These are phyloP conservation scores for Penicillium pulvis DNA, from an alignment of 495 filamentous ascomycete species.

Conservation along the genomic window DNA sequence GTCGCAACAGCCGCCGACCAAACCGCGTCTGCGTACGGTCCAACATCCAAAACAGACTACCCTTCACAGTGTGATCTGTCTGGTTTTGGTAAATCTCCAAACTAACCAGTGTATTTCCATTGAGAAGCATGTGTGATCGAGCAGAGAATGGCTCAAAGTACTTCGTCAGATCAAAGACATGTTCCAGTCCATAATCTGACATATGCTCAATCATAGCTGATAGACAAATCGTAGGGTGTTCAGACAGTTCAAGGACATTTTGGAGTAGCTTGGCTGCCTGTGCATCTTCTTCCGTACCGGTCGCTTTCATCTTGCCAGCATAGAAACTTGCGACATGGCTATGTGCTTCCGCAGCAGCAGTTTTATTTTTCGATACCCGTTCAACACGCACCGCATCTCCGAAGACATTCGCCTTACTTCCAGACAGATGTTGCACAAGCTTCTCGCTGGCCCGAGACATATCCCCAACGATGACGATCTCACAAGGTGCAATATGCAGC, in stretches of 20 bases:
- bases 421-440: conserved; percentile 84
- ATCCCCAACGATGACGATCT: conserved; percentile 93
- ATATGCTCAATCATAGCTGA: conserved; percentile 97
- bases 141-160: conserved; percentile 98
- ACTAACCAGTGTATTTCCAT: conserved; percentile 91
- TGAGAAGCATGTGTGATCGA: conserved; percentile 92
- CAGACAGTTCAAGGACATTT: conserved; percentile 81
- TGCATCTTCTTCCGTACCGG: conserved; percentile 46
- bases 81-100: conserved; percentile 96
- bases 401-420: conserved; percentile 88
- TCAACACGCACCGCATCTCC: conserved; percentile 88
- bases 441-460: conserved; percentile 93
- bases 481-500: conserved; percentile 93
- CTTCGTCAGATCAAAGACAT: conserved; percentile 95
- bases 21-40: conserved; percentile 92
- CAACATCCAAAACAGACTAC: conserved; percentile 93
- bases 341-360: conserved; percentile 78
- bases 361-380: conserved; percentile 71
- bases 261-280: conserved; percentile 68
- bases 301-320: conserved; percentile 77
- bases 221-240: conserved; percentile 86
- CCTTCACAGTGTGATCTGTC: conserved; percentile 82
- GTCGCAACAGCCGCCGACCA: conserved; percentile 82
- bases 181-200: conserved; percentile 89
- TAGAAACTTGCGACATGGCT: conserved; percentile 95